A percentile compares a stretch with the other conserved stretches of the same genome.
Evolutionary conservation across 148 eudicot genomes (phyloP).

Genomic region (Silene conica): DNA sequence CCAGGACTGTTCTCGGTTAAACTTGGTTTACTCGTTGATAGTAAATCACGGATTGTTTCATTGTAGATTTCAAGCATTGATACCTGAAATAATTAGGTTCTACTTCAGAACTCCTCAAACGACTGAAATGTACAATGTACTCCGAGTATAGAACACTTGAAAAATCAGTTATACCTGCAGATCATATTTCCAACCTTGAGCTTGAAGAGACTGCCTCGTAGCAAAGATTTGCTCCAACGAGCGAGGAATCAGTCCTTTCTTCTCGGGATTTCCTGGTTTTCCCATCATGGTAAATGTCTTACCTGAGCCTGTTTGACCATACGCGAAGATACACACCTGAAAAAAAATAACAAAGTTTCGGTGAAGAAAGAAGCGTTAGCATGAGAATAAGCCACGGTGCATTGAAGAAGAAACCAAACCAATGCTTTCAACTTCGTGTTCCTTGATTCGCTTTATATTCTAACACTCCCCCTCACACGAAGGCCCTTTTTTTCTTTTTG

Average conservation of each 20-base stretch:
- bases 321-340: constrained; percentile 95
- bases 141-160: neutral
- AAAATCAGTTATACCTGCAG: constrained; percentile 55
- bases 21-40: constrained; percentile 47
- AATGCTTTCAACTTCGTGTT: no score
- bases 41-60: constrained; percentile 82
- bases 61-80: constrained; percentile 97
- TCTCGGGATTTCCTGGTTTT: constrained; percentile 56
- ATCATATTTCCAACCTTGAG: constrained; percentile 97
- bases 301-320: constrained; percentile 99
- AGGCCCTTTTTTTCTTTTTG: no score
- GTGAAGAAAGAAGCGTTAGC: no score
- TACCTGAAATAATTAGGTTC: constrained; percentile 41
- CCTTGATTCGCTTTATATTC: no score
- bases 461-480: no score
- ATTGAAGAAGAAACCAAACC: no score
- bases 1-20: constrained; percentile 47
- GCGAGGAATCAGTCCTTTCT: constrained; percentile 90
- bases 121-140: neutral
- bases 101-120: neutral
- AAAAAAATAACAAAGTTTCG: no score
- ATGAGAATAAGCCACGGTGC: no score
- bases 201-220: constrained; percentile 63
- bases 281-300: constrained; percentile 99
- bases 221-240: constrained; percentile 87